Base-by-base conservation (phyloP, 495 filamentous ascomycete species). In the Penicillium arizonense region DNA sequence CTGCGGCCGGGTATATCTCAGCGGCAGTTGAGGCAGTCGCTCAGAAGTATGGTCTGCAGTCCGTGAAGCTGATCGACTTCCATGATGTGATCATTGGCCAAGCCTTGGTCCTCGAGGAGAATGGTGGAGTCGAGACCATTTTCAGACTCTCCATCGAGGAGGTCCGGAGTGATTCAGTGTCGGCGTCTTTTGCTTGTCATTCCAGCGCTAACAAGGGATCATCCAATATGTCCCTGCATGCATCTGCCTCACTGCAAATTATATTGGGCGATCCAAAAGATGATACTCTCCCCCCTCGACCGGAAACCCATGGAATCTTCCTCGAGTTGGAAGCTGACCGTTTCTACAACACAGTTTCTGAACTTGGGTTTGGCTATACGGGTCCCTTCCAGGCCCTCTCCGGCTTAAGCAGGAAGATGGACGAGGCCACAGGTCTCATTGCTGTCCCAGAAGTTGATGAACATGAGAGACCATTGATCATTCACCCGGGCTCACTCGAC, bases 1-100 rank as follows among this genome's bases (percentile, higher is more conserved):
- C 87, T n/a, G 80, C 76, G 44, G 77, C 83, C 6, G 81, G 76
- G 0, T 87, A 81, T 50, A 56, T 83, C 24, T 67, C 75, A 3
- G 82, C 82, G 69, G 82, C 78, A 1, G 43, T 85, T 0, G 85
- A 89, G 51, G 75, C 80, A 3, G 37, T 61, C 14, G 9, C 51
- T 5, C 49, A 57, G 4, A 40, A 51, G 5, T 66, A 54, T 47
- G 60, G 49, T 1, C 11, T 61, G 21, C 41, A 40, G 4, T 44
- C 45, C 1, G 57, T 72, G 9, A 41, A 50, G 6, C 47, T 75
- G 23, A 47, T 74, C 12, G 69, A 76, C 32, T 28, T 76, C n/a
- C 28, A 65, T 0, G 50, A 75, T 44, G 21, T 75, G 1, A 57
- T 61, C 11, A 79, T 85, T 18, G 45, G 59, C 0, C 73, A 64